Percentiles rank a stretch among this genome's conserved stretches.
These are phyloP conservation scores for Arctium minus DNA, from an alignment of 129 eudicot species.

Conservation along the genomic window DNA sequence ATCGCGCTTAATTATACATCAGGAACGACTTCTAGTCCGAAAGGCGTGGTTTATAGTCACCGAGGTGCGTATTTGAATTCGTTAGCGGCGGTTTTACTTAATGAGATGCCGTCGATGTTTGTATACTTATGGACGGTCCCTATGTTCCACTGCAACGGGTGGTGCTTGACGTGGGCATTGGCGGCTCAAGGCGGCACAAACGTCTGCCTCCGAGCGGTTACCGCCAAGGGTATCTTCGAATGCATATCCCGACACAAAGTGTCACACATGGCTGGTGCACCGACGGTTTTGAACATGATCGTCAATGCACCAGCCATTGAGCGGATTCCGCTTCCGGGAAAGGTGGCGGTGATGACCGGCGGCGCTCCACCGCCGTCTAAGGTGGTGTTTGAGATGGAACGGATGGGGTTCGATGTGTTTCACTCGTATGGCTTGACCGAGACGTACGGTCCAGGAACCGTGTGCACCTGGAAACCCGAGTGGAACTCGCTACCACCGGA, in stretches of 20 bases:
- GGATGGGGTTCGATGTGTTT: conserved; percentile 31
- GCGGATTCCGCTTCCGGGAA: conserved; percentile 15
- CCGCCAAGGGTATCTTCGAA: conserved; percentile 23
- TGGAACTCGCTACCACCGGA: conserved; percentile 34
- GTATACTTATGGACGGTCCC: conserved; percentile 41
- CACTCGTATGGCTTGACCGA: conserved; percentile 45
- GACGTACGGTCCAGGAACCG: conserved; percentile 32
- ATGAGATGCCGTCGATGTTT: conserved; percentile 27
- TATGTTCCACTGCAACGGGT: conserved; percentile 48
- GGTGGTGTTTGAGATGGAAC: conserved; percentile 32
- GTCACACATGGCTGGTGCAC: conserved; percentile 42
- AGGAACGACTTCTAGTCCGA: conserved; percentile 38
- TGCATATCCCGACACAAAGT: conserved; percentile 26
- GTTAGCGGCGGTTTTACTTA: conserved; percentile 11
- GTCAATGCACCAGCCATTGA: conserved; percentile 14
- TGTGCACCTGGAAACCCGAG: conserved; percentile 41
- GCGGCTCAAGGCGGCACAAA: conserved; percentile 46
- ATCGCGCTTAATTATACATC: conserved; percentile 44
- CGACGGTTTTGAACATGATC: conserved; percentile 39
- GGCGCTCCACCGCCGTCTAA: conserved; percentile 53
- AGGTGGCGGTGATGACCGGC: conserved; percentile 36
- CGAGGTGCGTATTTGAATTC: conserved; percentile 40
- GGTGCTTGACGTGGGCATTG: conserved; percentile 38
- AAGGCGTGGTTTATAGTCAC: conserved; percentile 45
- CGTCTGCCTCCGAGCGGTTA: conserved; percentile 29